These are phyloP conservation scores for Biscogniauxia mediterranea DNA, from an alignment of 2,329 filamentous ascomycete species.

Conservation along the genomic window DNA sequence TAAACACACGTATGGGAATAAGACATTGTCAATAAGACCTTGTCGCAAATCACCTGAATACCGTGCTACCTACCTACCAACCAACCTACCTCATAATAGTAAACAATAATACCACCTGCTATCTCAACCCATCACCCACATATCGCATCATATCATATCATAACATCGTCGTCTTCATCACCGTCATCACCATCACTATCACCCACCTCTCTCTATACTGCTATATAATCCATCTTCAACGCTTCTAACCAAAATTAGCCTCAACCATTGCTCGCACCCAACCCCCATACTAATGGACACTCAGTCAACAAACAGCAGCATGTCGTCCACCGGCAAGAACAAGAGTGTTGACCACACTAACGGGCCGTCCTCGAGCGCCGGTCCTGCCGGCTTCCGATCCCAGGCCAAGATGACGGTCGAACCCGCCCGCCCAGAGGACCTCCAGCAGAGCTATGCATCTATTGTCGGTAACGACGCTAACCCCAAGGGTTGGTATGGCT, in stretches of 20 bases:
- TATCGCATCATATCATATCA: too few species aligned
- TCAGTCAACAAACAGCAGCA: constrained; percentile 3
- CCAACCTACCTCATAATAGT: too few species aligned
- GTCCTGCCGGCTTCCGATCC: constrained; percentile 43
- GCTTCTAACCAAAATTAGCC: not conserved
- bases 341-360: constrained; percentile 23
- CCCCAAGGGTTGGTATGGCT: constrained; percentile 84
- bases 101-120: too few species aligned
- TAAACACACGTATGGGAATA: too few species aligned
- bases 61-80: too few species aligned
- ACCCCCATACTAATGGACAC: constrained; percentile 1
- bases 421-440: constrained; percentile 77
- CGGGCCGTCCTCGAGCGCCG: constrained; percentile 15
- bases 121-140: too few species aligned
- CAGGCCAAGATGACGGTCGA: constrained; percentile 67
- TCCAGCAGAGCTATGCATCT: constrained; percentile 78
- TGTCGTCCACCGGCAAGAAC: constrained; percentile 10
- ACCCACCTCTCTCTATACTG: too few species aligned
- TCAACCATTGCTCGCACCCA: not conserved
- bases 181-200: too few species aligned
- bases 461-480: constrained; percentile 63
- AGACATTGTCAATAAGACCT: too few species aligned
- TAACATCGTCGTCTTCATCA: too few species aligned
- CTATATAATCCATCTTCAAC: not conserved
- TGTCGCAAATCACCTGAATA: too few species aligned